Conservation (phyloP, 345 rosid genomes). For the Citrus hindsii region DNA sequence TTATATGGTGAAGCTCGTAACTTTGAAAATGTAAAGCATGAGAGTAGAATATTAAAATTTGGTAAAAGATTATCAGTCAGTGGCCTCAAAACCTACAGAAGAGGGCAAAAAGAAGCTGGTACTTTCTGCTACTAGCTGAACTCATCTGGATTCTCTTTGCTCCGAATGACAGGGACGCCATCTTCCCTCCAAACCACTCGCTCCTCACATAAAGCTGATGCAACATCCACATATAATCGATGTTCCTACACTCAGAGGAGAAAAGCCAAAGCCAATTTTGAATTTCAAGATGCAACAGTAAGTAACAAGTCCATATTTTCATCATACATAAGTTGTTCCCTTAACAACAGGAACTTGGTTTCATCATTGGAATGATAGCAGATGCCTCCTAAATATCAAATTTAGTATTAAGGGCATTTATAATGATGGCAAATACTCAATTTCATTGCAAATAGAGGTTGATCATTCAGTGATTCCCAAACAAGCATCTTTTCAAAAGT, state of each 20-base stretch:
- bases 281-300: not conserved
- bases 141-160: conserved; percentile 46
- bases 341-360: not conserved
- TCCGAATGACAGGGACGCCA: conserved; percentile 70
- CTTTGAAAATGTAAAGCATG: not conserved
- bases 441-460: not conserved
- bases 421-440: not conserved
- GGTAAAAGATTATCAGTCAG: not conserved
- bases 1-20: not conserved
- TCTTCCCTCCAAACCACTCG: conserved; percentile 83
- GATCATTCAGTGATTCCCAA: not conserved
- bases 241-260: conserved; percentile 54
- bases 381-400: not conserved
- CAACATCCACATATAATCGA: conserved; percentile 65
- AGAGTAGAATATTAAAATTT: not conserved
- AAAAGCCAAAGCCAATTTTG: not conserved
- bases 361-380: not conserved
- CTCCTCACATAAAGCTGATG: conserved; percentile 62
- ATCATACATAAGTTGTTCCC: not conserved
- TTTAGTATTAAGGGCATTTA: not conserved
- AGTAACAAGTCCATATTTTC: not conserved
- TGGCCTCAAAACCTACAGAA: not conserved
- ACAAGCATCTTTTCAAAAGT: not conserved
- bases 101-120: not conserved
- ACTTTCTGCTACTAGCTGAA: conserved; percentile 25